Conservation (phyloP, 352 stramenopile genomes). For the Globisporangium canariense region DNA sequence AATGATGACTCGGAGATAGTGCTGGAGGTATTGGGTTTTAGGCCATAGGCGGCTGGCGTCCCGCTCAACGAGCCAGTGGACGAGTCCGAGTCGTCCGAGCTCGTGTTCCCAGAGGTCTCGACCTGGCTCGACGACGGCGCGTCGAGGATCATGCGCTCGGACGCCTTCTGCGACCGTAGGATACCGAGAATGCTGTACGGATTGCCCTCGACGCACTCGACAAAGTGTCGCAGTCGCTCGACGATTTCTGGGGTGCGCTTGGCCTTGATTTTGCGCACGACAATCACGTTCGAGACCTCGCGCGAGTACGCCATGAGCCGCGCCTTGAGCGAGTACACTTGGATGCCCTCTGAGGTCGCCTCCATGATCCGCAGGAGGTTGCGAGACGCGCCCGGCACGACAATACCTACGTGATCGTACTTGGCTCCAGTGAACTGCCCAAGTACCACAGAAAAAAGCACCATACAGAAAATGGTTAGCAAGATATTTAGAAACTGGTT, state of each 20-base stretch:
- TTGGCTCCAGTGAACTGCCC: conserved; percentile 62
- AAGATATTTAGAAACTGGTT: not conserved
- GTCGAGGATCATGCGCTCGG: conserved; percentile 25
- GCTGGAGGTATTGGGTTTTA: not conserved
- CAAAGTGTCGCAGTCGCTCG: conserved; percentile 48
- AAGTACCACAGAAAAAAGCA: not conserved
- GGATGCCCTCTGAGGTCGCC: conserved; percentile 73
- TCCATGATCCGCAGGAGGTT: conserved; percentile 75
- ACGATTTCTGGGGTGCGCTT: conserved; percentile 43
- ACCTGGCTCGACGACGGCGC: not conserved
- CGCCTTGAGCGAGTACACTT: conserved; percentile 76
- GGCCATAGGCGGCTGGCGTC: not conserved
- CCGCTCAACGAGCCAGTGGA: not conserved
- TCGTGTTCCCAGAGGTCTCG: not conserved
- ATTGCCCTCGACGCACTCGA: conserved; percentile 70
- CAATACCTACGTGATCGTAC: conserved; percentile 82
- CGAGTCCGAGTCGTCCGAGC: conserved; percentile 14
- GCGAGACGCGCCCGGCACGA: conserved; percentile 59
- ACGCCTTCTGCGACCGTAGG: conserved; percentile 50
- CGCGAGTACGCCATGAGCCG: conserved; percentile 75
- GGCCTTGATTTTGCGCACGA: conserved; percentile 51
- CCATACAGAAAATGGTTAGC: not conserved
- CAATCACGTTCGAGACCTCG: conserved; percentile 81
- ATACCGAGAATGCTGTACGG: conserved; percentile 84
- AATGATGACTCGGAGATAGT: conserved; percentile 5